phyloP scores from a whole-genome alignment of 2,329 filamentous ascomycete genomes.

The Penicillium griseofulvum region DNA sequence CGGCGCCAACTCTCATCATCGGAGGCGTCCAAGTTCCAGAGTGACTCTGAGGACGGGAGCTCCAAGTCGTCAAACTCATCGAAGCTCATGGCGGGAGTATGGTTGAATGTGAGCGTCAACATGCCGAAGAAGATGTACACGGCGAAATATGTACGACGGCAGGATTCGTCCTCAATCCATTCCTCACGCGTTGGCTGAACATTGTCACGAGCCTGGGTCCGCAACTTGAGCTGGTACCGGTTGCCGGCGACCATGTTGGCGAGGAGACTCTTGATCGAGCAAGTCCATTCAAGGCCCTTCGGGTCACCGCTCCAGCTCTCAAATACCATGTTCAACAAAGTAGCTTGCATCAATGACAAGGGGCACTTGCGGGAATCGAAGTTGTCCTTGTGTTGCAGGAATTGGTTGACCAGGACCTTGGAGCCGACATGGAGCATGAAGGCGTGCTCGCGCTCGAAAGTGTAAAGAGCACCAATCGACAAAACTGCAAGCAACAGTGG shows the following conservation, averaged over 20 bases:
- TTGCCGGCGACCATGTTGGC: conserved; percentile 99
- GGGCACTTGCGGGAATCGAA: conserved; percentile 98
- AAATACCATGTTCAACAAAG: conserved; percentile 96
- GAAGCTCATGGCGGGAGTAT: conserved; percentile 96
- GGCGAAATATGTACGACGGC: conserved; percentile 93
- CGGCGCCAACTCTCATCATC: conserved; percentile 86
- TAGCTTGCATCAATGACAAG: conserved; percentile 97
- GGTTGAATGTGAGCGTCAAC: conserved; percentile 92
- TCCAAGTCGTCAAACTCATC: conserved; percentile 95
- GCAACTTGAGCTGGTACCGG: conserved; percentile 90
- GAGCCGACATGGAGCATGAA: conserved; percentile 97
- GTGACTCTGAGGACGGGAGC: conserved; percentile 85
- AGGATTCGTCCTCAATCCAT: conserved; percentile 97
- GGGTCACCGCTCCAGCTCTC: conserved; percentile 98
- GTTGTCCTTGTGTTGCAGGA: conserved; percentile 96
- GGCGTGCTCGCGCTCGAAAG: conserved; percentile 94
- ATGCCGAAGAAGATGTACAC: conserved; percentile 99
- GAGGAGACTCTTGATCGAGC: conserved; percentile 95
- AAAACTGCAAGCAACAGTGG: conserved; percentile 84
- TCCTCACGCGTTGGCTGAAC: conserved; percentile 74
- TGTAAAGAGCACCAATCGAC: conserved; percentile 93
- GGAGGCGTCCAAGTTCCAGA: conserved; percentile 82
- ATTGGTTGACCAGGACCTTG: conserved; percentile 95
- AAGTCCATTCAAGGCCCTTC: conserved; percentile 97
- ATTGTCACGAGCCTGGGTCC: conserved; percentile 80